phyloP scores from a whole-genome alignment of 2,329 filamentous ascomycete genomes.

The Colletotrichum coccodes region DNA sequence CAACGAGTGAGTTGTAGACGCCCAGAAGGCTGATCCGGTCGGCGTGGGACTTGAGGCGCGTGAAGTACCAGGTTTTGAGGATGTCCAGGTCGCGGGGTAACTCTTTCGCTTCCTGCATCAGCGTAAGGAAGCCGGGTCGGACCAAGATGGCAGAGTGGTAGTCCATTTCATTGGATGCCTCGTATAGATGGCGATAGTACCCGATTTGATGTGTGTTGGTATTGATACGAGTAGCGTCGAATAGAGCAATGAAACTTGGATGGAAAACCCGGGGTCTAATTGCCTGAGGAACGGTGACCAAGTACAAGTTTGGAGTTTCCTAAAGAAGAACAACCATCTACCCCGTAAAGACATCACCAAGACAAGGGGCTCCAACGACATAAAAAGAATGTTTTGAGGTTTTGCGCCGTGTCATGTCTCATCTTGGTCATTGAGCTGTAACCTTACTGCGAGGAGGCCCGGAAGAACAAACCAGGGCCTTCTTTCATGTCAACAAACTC shows the following conservation, averaged over 20 bases:
- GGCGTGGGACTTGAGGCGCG: not conserved
- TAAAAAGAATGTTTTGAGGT: not conserved
- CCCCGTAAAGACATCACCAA: no score
- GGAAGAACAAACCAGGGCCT: no score
- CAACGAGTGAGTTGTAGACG: conserved; percentile 8
- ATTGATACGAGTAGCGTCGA: not conserved
- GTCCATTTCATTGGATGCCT: not conserved
- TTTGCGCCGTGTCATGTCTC: not conserved
- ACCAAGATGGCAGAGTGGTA: not conserved
- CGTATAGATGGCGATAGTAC: not conserved
- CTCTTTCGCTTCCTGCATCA: not conserved
- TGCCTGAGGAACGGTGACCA: no score
- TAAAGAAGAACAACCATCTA: no score
- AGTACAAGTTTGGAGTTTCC: no score
- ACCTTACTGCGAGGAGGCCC: no score
- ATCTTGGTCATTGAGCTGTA: no score
- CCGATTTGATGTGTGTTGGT: not conserved
- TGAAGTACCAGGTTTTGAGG: conserved; percentile 2
- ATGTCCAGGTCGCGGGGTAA: not conserved
- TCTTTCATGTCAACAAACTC: no score
- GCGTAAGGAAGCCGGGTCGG: not conserved
- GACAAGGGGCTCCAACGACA: no score
- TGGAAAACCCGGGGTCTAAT: not conserved
- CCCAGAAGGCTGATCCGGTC: conserved; percentile 3
- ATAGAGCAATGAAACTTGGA: no score